Conservation (phyloP, 139 green algal genomes). For the Closterium sp. region DNA sequence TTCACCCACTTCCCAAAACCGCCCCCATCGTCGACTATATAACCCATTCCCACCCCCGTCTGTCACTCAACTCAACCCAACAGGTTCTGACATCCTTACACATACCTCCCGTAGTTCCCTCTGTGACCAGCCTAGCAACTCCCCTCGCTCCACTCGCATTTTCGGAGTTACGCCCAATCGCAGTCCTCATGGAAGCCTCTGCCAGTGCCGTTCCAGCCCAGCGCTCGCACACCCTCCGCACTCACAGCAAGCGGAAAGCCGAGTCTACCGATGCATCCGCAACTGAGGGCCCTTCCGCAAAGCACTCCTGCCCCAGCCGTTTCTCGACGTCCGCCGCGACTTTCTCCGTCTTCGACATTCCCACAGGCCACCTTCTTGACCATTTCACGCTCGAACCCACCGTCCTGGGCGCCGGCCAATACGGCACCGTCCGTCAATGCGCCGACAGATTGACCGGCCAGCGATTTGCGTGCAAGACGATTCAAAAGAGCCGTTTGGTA, state of each 20-base stretch:
- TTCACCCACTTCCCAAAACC: background rate
- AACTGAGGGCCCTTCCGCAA: background rate
- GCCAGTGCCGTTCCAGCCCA: background rate
- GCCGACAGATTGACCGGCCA: constrained; percentile 41
- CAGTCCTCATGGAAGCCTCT: background rate
- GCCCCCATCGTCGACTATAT: background rate
- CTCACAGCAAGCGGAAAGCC: background rate
- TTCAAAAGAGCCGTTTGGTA: constrained; percentile 13
- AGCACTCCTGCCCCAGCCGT: background rate
- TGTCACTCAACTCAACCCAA: background rate
- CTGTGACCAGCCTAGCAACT: background rate
- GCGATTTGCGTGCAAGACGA: constrained; percentile 65
- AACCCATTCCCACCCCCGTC: background rate
- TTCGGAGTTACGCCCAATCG: background rate
- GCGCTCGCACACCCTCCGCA: background rate
- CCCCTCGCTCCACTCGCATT: background rate
- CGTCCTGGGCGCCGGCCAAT: constrained; percentile 27
- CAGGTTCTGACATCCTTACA: background rate
- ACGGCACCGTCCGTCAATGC: constrained; percentile 6
- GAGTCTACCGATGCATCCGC: background rate
- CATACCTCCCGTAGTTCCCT: background rate
- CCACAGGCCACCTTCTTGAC: background rate
- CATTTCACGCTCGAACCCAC: background rate
- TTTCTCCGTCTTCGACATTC: background rate
- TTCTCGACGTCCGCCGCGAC: background rate